These are phyloP conservation scores for Phytomonas sp. DNA, from an alignment of 208 protist species.

Conservation along the genomic window DNA sequence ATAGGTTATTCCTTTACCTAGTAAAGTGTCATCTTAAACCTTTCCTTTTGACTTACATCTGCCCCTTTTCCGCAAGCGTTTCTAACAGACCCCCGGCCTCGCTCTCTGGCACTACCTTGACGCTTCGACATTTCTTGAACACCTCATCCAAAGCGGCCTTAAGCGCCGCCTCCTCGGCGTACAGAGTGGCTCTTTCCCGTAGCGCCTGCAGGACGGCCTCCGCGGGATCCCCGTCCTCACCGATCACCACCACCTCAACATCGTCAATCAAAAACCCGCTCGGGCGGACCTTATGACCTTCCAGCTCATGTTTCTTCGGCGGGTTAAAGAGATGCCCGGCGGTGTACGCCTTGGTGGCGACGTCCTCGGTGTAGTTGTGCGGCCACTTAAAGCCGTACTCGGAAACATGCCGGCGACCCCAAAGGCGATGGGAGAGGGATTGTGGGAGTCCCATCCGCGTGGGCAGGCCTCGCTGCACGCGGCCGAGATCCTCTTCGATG, in stretches of 20 bases:
- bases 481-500: slow-evolving; percentile 42
- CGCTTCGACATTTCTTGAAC: slow-evolving; percentile 34
- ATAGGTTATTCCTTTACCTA: background rate
- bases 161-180: slow-evolving; percentile 59
- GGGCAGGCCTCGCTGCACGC: slow-evolving; percentile 63
- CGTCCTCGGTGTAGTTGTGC: slow-evolving; percentile 66
- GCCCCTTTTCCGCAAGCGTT: slow-evolving; percentile 20
- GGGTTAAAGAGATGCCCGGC: slow-evolving; percentile 71
- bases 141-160: slow-evolving; percentile 26
- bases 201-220: slow-evolving; percentile 39
- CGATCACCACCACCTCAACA: slow-evolving; percentile 58
- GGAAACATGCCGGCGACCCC: slow-evolving; percentile 61
- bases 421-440: slow-evolving; percentile 65
- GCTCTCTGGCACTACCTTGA: slow-evolving; percentile 38
- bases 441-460: slow-evolving; percentile 54
- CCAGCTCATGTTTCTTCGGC: slow-evolving; percentile 31
- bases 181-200: slow-evolving; percentile 41
- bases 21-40: background rate
- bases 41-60: background rate
- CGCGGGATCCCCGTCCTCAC: slow-evolving; percentile 17
- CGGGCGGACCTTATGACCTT: slow-evolving; percentile 38
- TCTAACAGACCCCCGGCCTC: slow-evolving; percentile 26
- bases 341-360: slow-evolving; percentile 41
- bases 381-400: slow-evolving; percentile 76
- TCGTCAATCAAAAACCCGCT: slow-evolving; percentile 30